Evolutionary conservation across 805 yeast species (phyloP).

Genomic region (Saturnispora serradocipensis): DNA sequence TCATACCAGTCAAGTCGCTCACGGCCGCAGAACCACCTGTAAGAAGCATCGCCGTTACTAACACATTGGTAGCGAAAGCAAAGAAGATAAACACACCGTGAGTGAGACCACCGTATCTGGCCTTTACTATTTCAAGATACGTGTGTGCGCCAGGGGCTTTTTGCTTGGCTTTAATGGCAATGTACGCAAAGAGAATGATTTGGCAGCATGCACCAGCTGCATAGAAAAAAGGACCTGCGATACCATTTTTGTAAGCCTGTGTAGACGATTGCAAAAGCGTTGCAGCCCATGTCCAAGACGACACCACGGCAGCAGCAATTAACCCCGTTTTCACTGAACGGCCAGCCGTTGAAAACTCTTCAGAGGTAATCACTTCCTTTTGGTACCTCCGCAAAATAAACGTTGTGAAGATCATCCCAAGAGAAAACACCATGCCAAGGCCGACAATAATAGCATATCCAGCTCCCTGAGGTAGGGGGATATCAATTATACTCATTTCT

Average conservation of each 20-base stretch:
- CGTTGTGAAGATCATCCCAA: constrained; percentile 73
- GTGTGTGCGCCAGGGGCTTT: constrained; percentile 91
- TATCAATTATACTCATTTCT: background rate
- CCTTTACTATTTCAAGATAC: constrained; percentile 73
- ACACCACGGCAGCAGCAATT: constrained; percentile 83
- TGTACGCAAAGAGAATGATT: constrained; percentile 72
- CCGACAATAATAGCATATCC: constrained; percentile 88
- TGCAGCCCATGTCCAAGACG: constrained; percentile 93
- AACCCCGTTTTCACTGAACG: constrained; percentile 78
- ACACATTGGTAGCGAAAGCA: constrained; percentile 78
- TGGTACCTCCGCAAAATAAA: constrained; percentile 66
- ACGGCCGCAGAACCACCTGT: constrained; percentile 88
- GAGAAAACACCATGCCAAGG: constrained; percentile 62
- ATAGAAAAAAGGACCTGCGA: constrained; percentile 67
- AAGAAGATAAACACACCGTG: constrained; percentile 67
- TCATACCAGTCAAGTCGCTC: constrained; percentile 66
- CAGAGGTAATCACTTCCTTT: constrained; percentile 81
- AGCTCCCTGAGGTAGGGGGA: constrained; percentile 51
- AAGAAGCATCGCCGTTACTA: constrained; percentile 86
- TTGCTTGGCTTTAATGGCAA: constrained; percentile 83
- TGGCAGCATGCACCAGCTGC: constrained; percentile 92
- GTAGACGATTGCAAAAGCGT: constrained; percentile 68
- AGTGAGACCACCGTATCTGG: constrained; percentile 69
- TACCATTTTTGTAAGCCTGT: constrained; percentile 70
- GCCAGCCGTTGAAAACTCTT: constrained; percentile 91